Base-by-base conservation (phyloP, 495 filamentous ascomycete genomes). In the Penicillium atrosanguineum region DNA sequence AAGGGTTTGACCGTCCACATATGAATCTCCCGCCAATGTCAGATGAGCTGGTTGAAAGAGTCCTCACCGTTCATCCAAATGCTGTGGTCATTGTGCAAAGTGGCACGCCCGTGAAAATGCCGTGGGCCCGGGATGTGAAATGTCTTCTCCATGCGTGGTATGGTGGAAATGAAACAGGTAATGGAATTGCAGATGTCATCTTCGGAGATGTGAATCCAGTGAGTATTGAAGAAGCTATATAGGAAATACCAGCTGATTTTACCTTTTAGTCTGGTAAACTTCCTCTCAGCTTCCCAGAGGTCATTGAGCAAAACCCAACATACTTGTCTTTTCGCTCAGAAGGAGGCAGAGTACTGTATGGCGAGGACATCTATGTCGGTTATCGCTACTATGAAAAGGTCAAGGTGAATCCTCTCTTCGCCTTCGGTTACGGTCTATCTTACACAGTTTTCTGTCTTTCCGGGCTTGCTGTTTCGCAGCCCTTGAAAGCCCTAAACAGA, bases 281-380 rank as follows among this genome's bases (percentile, higher is more conserved):
- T 16, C 40, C 40, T 43, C 40, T 43, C 40, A 43, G 18, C 9
- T 89, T 87, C 74, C 88, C 89, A 7, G 74, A 76, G 39, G 76
- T 79, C 31, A 62, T 88, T 1, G 78, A 88, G 63, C 85, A 92
- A 57, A 90, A 87, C 66, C 88, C 89, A 2, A 83, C 84, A 5
- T 93, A 84, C 65, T 69, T 88, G 42, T 91, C 89, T 70, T 91
- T 84, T 71, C 87, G 87, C 6, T 87, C 87, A 47, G 90, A 94
- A 68, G 86, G 89, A 59, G 75, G 82, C 37, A 80, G 85, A 46
- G 87, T 91, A 9, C 72, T 90, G 6, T 92, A 92, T 61, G 86
- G 87, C 42, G 89, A 93, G 68, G 85, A 86, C 53, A 71, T 95
- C 44, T 93, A 87, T 65, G 85, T 95, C 48, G 89, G 90, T 3